Conservation (phyloP, 805 yeast genomes). For the Naumovozyma baii region DNA sequence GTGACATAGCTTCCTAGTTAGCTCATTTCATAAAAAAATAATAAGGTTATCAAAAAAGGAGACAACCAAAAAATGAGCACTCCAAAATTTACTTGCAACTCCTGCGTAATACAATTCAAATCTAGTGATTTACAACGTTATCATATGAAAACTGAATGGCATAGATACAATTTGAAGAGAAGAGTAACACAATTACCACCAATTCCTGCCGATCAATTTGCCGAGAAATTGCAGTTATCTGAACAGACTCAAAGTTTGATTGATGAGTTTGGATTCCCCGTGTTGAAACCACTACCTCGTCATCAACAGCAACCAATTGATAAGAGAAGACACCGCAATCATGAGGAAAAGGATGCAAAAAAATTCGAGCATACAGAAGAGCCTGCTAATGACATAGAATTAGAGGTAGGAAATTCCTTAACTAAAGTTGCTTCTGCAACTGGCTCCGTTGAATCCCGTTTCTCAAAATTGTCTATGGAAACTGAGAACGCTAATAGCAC, state of each 20-base stretch:
- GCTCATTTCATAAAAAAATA: background rate
- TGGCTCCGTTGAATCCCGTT: constrained; percentile 43
- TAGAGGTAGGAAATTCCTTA: background rate
- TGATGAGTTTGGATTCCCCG: constrained; percentile 34
- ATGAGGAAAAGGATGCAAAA: too few relatives aligned
- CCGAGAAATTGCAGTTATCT: constrained; percentile 32
- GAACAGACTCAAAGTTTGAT: constrained; percentile 25
- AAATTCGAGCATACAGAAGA: too few relatives aligned
- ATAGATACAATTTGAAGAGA: constrained; percentile 87
- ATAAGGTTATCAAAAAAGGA: background rate
- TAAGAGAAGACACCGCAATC: background rate
- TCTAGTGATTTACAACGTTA: constrained; percentile 77
- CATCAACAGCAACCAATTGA: background rate
- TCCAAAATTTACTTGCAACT: constrained; percentile 63
- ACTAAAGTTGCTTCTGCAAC: constrained; percentile 42
- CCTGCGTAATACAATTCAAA: constrained; percentile 75
- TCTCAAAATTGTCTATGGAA: constrained; percentile 37
- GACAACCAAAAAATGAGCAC: constrained; percentile 10
- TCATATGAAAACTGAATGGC: constrained; percentile 99
- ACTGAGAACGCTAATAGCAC: constrained; percentile 29
- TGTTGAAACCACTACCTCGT: constrained; percentile 22
- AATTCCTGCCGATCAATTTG: constrained; percentile 45
- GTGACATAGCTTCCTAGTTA: background rate
- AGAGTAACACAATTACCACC: constrained; percentile 80
- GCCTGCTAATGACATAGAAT: too few relatives aligned